Conservation (phyloP, 345 rosid species). For the Erysimum cheiranthoides region DNA sequence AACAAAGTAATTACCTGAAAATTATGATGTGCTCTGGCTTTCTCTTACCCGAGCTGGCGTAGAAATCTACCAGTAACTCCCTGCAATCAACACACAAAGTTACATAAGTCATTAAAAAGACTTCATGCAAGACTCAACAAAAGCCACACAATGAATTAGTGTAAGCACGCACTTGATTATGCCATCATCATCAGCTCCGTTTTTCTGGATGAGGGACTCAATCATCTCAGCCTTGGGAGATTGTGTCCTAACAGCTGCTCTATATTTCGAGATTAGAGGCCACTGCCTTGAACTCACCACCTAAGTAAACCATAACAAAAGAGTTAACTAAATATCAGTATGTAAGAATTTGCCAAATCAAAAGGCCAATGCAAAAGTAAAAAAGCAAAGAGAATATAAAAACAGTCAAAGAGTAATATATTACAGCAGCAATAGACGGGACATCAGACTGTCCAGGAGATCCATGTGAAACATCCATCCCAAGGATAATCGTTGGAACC, state of each 20-base stretch:
- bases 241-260: conserved; percentile 91
- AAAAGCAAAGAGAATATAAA: neutral
- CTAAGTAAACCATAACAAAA: conserved; percentile 33
- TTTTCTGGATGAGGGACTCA: conserved; percentile 67
- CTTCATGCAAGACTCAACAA: neutral
- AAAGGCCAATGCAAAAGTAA: conserved; percentile 5
- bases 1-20: conserved; percentile 62
- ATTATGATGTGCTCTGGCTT: conserved; percentile 91
- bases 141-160: neutral
- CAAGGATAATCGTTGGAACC: conserved; percentile 71
- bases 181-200: conserved; percentile 76
- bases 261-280: conserved; percentile 84
- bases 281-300: conserved; percentile 89
- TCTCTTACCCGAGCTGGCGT: conserved; percentile 71
- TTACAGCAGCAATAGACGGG: conserved; percentile 77
- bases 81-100: conserved; percentile 47
- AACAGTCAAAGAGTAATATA: neutral
- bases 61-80: conserved; percentile 84
- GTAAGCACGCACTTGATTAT: conserved; percentile 64
- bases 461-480: conserved; percentile 86
- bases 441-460: conserved; percentile 74
- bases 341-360: neutral
- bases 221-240: conserved; percentile 91
- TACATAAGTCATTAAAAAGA: conserved; percentile 1
- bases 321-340: conserved; percentile 15